phyloP scores from a whole-genome alignment of 495 filamentous ascomycete genomes.

The Melanomma pulvis-pyrius region DNA sequence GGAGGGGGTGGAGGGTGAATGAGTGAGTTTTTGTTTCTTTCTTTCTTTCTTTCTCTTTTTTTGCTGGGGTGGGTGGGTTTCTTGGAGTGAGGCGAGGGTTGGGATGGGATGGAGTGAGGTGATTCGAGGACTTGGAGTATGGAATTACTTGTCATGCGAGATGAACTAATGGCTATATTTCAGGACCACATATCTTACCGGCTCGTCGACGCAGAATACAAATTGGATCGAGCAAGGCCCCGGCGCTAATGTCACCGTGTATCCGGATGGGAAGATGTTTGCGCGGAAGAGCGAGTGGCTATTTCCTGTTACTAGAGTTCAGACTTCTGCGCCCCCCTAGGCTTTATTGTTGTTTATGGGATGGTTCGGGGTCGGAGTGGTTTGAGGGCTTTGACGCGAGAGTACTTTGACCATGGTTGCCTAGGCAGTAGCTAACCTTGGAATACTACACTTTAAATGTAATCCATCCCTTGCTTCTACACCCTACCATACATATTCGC shows the following conservation, averaged over 20 bases:
- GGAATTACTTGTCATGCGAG: neutral
- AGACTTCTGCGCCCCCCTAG: neutral
- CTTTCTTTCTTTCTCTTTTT: neutral
- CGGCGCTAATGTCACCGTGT: conserved; percentile 4
- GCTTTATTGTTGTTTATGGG: neutral
- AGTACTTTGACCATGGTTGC: too few species aligned
- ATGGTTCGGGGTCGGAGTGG: too few species aligned
- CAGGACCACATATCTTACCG: conserved; percentile 3
- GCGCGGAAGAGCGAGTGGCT: conserved; percentile 16
- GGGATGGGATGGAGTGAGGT: too few species aligned
- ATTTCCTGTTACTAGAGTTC: conserved; percentile 8
- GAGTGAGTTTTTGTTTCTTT: conserved; percentile 3
- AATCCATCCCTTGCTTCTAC: neutral
- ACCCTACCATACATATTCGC: too few species aligned
- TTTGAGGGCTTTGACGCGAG: too few species aligned
- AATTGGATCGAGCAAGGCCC: conserved; percentile 7
- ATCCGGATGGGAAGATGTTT: conserved; percentile 12
- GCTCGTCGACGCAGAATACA: neutral
- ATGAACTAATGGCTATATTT: neutral
- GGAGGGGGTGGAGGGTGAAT: conserved; percentile 21
- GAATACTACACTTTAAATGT: too few species aligned
- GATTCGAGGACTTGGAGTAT: neutral
- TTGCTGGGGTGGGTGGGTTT: neutral
- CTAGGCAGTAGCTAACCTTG: too few species aligned
- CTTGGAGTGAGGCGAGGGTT: neutral